Percentiles rank a stretch among this genome's conserved stretches.
Conservation (phyloP, 1,284 basidiomycete species). For the Puccinia horiana region DNA sequence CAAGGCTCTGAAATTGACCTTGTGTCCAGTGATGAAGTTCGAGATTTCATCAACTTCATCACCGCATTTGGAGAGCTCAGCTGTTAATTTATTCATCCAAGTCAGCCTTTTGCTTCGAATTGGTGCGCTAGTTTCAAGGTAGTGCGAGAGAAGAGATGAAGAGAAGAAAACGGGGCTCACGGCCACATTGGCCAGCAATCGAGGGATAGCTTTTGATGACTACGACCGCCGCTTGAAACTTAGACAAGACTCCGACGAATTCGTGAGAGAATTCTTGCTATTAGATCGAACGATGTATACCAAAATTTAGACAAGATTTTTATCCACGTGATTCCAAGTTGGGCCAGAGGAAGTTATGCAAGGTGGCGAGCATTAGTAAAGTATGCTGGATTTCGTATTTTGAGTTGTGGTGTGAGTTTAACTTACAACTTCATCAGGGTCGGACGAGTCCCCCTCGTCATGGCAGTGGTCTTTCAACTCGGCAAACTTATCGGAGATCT, state of each 20-base stretch:
- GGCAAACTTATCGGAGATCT: background rate
- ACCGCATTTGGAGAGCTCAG: constrained; percentile 6
- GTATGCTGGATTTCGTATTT: background rate
- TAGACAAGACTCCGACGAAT: constrained; percentile 11
- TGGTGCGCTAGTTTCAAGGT: background rate
- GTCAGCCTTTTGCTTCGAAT: background rate
- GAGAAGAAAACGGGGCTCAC: background rate
- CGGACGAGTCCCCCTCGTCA: background rate
- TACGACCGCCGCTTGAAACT: constrained; percentile 24
- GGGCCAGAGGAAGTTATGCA: background rate
- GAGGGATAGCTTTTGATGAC: constrained; percentile 1
- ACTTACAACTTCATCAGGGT: constrained; percentile 26
- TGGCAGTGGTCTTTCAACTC: constrained; percentile 6
- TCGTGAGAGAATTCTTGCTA: constrained; percentile 2
- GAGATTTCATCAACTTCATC: constrained; percentile 5
- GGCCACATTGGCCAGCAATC: background rate
- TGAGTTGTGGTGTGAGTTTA: background rate
- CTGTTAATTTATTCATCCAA: background rate
- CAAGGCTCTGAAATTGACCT: constrained; percentile 6
- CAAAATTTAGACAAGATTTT: background rate
- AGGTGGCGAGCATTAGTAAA: background rate
- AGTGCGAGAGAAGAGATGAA: background rate
- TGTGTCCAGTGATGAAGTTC: constrained; percentile 21
- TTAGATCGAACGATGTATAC: background rate
- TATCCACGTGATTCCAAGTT: background rate